These are phyloP conservation scores for Pterocarpus santalinus DNA, from an alignment of 306 rosid species.

Conservation along the genomic window DNA sequence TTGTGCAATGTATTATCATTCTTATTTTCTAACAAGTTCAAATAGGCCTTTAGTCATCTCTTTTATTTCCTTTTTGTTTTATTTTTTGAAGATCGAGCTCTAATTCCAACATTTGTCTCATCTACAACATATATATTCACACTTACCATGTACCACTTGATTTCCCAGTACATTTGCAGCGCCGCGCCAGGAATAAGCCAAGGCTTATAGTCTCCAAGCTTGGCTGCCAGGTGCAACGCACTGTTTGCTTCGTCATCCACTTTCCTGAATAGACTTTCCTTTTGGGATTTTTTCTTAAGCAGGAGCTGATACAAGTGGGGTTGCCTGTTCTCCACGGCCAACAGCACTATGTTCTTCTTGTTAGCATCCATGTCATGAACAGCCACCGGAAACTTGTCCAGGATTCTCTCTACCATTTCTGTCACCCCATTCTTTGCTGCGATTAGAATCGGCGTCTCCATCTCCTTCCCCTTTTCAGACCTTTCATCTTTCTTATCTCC, in stretches of 20 bases:
- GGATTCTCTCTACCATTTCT: conserved; percentile 62
- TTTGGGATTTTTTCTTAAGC: conserved; percentile 1
- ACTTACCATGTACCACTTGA: conserved; percentile 68
- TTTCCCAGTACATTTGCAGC: conserved; percentile 77
- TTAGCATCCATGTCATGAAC: conserved; percentile 56
- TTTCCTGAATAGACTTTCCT: conserved; percentile 51
- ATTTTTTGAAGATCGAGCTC: no score
- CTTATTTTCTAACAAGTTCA: no score
- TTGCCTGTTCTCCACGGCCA: conserved; percentile 76
- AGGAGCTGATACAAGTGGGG: conserved; percentile 58
- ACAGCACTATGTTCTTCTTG: conserved; percentile 61
- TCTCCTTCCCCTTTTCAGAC: background rate
- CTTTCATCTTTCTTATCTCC: background rate
- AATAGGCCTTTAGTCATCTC: no score
- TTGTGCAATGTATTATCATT: no score
- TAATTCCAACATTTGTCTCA: background rate
- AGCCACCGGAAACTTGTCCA: conserved; percentile 62
- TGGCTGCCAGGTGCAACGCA: conserved; percentile 75
- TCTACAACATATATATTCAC: no score
- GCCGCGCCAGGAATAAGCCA: conserved; percentile 74
- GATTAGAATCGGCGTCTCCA: conserved; percentile 59
- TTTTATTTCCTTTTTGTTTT: no score
- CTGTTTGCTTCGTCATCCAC: conserved; percentile 67
- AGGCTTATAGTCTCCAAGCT: conserved; percentile 53
- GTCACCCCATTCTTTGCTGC: conserved; percentile 72